Conservation (phyloP, 768 basidiomycete species). For the Kwoniella sp. region DNA sequence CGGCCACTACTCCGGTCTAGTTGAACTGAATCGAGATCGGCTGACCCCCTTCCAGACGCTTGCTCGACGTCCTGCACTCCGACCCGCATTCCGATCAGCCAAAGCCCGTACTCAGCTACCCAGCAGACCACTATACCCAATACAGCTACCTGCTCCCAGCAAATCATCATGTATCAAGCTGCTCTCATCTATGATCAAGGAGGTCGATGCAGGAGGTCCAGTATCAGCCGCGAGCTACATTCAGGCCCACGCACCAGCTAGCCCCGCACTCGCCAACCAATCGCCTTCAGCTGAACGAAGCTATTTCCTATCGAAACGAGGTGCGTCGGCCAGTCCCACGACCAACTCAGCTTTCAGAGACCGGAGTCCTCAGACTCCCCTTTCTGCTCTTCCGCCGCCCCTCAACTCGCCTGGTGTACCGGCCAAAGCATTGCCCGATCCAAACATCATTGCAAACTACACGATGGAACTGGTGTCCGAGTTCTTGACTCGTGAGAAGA, state of each 20-base stretch:
- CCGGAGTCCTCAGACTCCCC: slow-evolving; percentile 25
- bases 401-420: slow-evolving; percentile 1
- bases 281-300: slow-evolving; percentile 24
- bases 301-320: slow-evolving; percentile 24
- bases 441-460: slow-evolving; percentile 39
- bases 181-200: slow-evolving; percentile 34
- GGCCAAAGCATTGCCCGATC: slow-evolving; percentile 8
- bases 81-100: slow-evolving; percentile 50
- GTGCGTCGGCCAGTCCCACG: slow-evolving; percentile 18
- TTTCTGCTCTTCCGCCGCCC: slow-evolving; percentile 24
- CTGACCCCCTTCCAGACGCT: slow-evolving; percentile 18
- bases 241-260: slow-evolving; percentile 1
- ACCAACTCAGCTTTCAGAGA: neutral
- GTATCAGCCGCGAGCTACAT: slow-evolving; percentile 12
- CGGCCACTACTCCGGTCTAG: too few relatives aligned
- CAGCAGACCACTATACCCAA: slow-evolving; percentile 28
- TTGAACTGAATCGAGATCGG: slow-evolving; percentile 3
- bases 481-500: slow-evolving; percentile 50
- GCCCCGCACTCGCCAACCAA: slow-evolving; percentile 1
- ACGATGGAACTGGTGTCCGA: slow-evolving; percentile 51
- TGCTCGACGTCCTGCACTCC: slow-evolving; percentile 33
- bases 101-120: slow-evolving; percentile 47
- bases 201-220: slow-evolving; percentile 29
- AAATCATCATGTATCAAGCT: slow-evolving; percentile 49
- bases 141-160: slow-evolving; percentile 48